phyloP scores from a whole-genome alignment of 2,329 filamentous ascomycete species.

The Fusarium avenaceum region DNA sequence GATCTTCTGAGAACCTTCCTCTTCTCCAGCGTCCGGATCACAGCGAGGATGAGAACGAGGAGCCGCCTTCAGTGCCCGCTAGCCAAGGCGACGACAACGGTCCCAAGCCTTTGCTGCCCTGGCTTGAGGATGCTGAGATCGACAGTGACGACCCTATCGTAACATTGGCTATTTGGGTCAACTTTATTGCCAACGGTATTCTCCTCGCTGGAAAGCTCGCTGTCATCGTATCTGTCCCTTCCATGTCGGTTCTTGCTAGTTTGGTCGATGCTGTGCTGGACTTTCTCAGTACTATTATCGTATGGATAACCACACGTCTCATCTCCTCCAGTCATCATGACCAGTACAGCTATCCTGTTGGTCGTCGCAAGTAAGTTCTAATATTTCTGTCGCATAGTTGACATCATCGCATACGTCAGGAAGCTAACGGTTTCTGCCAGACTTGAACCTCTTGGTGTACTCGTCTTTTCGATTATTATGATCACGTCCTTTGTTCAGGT shows the following conservation, averaged over 20 bases:
- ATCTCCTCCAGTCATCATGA: slow-evolving; percentile 76
- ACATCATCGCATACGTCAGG: background rate
- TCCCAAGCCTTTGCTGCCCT: slow-evolving; percentile 72
- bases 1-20: slow-evolving; percentile 76
- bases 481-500: slow-evolving; percentile 88
- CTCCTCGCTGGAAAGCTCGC: slow-evolving; percentile 82
- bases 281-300: slow-evolving; percentile 84
- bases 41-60: slow-evolving; percentile 59
- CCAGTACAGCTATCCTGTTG: slow-evolving; percentile 83
- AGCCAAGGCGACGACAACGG: slow-evolving; percentile 51
- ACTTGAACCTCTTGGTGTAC: slow-evolving; percentile 82
- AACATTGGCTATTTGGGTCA: slow-evolving; percentile 88
- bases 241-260: slow-evolving; percentile 83
- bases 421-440: slow-evolving; percentile 54
- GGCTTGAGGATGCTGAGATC: slow-evolving; percentile 77
- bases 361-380: slow-evolving; percentile 67
- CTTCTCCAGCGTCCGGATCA: slow-evolving; percentile 66
- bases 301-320: slow-evolving; percentile 81
- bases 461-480: slow-evolving; percentile 89
- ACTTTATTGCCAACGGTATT: slow-evolving; percentile 81
- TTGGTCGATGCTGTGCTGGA: slow-evolving; percentile 85
- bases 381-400: background rate
- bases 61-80: slow-evolving; percentile 28
- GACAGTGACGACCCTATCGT: slow-evolving; percentile 83
- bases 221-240: slow-evolving; percentile 82